Percentiles rank a stretch among this genome's conserved stretches.
Conservation (phyloP, 192 early-diverging fungal species). For the Coemansia sp. region DNA sequence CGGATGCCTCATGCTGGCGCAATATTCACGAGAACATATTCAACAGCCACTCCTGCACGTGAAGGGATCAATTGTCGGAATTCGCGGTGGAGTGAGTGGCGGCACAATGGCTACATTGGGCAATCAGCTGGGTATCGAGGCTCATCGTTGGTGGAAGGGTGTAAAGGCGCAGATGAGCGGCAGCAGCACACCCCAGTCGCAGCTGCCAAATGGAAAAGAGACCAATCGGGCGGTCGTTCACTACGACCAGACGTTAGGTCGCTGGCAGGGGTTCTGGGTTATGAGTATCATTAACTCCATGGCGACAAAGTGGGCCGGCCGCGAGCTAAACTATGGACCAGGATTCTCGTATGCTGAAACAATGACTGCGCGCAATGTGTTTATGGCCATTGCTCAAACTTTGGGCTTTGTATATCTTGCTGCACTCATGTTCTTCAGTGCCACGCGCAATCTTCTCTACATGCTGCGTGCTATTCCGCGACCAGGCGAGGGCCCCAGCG, state of each 20-base stretch:
- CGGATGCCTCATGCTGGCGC: conserved; percentile 70
- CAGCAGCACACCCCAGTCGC: background rate
- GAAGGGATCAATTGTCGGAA: conserved; percentile 58
- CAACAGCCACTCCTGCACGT: conserved; percentile 56
- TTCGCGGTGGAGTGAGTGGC: conserved; percentile 61
- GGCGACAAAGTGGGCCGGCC: conserved; percentile 27
- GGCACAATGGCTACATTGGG: conserved; percentile 60
- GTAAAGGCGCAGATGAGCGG: background rate
- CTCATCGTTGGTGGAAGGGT: background rate
- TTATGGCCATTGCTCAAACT: conserved; percentile 49
- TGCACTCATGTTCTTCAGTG: conserved; percentile 37
- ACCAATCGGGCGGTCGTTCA: conserved; percentile 27
- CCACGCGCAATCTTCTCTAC: conserved; percentile 53
- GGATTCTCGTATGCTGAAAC: conserved; percentile 65
- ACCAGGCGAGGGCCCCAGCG: conserved; percentile 71
- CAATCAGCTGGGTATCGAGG: conserved; percentile 25
- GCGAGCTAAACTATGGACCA: conserved; percentile 52
- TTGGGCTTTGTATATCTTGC: conserved; percentile 37
- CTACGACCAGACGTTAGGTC: conserved; percentile 38
- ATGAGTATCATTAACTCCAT: conserved; percentile 41
- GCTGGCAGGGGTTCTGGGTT: conserved; percentile 53
- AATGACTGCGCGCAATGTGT: conserved; percentile 49
- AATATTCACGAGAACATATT: conserved; percentile 53
- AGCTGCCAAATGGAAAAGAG: background rate
- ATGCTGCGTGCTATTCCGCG: conserved; percentile 58